phyloP scores from a whole-genome alignment of 2,329 filamentous ascomycete genomes.

The Raffaelea albimanens region DNA sequence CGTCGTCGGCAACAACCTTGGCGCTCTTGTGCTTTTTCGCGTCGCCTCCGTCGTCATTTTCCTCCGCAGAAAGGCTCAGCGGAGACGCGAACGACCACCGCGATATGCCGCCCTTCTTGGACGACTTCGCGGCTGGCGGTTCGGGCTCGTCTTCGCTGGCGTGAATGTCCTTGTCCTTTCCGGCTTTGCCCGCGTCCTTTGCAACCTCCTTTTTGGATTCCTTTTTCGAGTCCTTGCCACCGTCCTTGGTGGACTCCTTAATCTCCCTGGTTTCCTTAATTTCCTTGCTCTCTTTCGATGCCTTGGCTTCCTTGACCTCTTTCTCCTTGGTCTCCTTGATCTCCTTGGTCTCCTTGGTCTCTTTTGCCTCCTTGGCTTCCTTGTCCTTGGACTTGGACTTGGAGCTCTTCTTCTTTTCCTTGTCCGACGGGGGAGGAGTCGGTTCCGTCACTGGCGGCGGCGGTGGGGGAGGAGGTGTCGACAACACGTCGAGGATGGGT shows the following conservation, averaged over 20 bases:
- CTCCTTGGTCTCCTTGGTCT: neutral
- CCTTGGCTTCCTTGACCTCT: neutral
- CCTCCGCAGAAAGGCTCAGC: conserved; percentile 12
- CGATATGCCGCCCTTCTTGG: conserved; percentile 8
- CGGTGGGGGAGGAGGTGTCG: conserved; percentile 3
- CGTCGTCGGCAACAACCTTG: conserved; percentile 26
- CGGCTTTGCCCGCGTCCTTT: neutral
- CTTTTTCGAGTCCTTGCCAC: neutral
- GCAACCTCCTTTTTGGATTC: neutral
- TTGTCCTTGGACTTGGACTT: conserved; percentile 15
- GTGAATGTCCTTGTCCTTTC: neutral
- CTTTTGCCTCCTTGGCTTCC: conserved; percentile 21
- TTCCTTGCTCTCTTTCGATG: neutral
- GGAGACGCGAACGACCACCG: conserved; percentile 13
- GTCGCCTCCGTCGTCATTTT: conserved; percentile 9
- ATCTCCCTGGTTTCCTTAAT: neutral
- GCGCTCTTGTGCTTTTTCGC: conserved; percentile 10
- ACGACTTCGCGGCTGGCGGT: conserved; percentile 3
- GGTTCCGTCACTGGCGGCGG: conserved; percentile 26
- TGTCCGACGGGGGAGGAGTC: conserved; percentile 27
- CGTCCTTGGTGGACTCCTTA: neutral
- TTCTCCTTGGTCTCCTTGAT: neutral
- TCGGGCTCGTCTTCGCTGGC: neutral
- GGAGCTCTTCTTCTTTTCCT: conserved; percentile 13
- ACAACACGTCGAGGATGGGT: conserved; percentile 1